Evolutionary conservation across 2,329 filamentous ascomycete species (phyloP).

Genomic region (Hymenoscyphus fructigenus): DNA sequence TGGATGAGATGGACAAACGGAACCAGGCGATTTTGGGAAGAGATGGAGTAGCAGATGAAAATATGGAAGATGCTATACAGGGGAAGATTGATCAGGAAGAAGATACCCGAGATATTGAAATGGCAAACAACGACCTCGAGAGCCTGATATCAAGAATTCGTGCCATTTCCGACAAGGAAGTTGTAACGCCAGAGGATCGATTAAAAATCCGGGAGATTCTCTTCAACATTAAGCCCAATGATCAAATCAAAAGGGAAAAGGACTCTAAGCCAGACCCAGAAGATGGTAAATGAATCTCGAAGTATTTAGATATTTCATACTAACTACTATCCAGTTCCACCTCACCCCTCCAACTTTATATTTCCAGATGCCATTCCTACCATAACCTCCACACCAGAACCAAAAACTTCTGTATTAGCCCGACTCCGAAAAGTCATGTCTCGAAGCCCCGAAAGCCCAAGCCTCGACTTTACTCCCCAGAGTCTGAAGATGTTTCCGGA

Average conservation of each 20-base stretch:
- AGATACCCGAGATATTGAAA: conserved; percentile 11
- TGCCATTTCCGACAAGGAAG: conserved; percentile 17
- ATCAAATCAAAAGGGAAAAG: conserved; percentile 6
- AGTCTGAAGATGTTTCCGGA: conserved; percentile 29
- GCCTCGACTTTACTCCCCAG: neutral
- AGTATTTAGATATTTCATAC: neutral
- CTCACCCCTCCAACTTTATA: conserved; percentile 10
- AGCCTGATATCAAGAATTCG: conserved; percentile 14
- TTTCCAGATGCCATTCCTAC: conserved; percentile 5
- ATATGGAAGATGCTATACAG: conserved; percentile 10
- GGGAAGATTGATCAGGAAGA: conserved; percentile 9
- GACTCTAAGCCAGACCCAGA: neutral
- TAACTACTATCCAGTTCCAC: conserved; percentile 3
- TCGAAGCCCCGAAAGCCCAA: neutral
- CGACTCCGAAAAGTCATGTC: conserved; percentile 23
- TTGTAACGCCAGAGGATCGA: conserved; percentile 17
- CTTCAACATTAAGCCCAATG: conserved; percentile 15
- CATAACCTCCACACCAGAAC: conserved; percentile 2
- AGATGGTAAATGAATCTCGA: neutral
- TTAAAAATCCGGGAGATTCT: conserved; percentile 17
- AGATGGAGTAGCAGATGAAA: conserved; percentile 6
- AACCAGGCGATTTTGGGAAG: conserved; percentile 2
- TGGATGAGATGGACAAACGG: conserved; percentile 3
- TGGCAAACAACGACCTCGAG: conserved; percentile 9
- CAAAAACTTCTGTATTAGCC: neutral